Evolutionary conservation across 768 basidiomycete genomes (phyloP).

Genomic region (Terana coerulea): DNA sequence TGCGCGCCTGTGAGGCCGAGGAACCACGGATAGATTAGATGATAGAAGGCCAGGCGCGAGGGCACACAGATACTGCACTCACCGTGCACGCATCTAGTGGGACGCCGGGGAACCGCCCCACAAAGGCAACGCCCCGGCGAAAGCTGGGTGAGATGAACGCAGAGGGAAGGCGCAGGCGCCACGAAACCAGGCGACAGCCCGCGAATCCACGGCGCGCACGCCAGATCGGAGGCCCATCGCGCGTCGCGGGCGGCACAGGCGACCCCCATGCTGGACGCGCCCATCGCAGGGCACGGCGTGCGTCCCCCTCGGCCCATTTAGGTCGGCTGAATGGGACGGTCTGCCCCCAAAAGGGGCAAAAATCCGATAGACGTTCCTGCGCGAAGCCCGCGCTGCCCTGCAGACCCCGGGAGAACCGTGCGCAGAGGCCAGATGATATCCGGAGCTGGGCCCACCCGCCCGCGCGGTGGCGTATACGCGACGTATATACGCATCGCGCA

Average conservation of each 20-base stretch:
- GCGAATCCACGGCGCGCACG: neutral
- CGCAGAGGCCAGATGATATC: conserved; percentile 1
- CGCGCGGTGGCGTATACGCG: too few relatives aligned
- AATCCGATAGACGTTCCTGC: conserved; percentile 8
- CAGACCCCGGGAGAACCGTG: conserved; percentile 6
- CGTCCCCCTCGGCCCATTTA: too few relatives aligned
- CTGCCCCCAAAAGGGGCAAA: conserved; percentile 2
- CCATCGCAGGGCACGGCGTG: too few relatives aligned
- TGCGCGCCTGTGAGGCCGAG: neutral
- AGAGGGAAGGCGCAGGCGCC: too few relatives aligned
- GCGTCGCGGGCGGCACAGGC: neutral
- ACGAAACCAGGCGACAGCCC: too few relatives aligned
- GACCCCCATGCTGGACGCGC: neutral
- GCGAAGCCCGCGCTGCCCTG: neutral
- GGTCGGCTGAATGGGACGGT: too few relatives aligned
- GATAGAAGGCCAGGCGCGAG: neutral
- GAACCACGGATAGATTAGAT: conserved; percentile 7
- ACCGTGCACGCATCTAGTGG: neutral
- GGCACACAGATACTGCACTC: too few relatives aligned
- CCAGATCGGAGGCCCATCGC: neutral
- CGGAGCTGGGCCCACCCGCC: too few relatives aligned
- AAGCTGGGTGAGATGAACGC: too few relatives aligned
- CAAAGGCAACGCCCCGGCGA: neutral
- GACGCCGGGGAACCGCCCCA: neutral
- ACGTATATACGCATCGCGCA: too few relatives aligned